Percentiles rank a stretch among this genome's conserved stretches.
Conservation (phyloP, 441 rosid species). For the Codiaeum variegatum region DNA sequence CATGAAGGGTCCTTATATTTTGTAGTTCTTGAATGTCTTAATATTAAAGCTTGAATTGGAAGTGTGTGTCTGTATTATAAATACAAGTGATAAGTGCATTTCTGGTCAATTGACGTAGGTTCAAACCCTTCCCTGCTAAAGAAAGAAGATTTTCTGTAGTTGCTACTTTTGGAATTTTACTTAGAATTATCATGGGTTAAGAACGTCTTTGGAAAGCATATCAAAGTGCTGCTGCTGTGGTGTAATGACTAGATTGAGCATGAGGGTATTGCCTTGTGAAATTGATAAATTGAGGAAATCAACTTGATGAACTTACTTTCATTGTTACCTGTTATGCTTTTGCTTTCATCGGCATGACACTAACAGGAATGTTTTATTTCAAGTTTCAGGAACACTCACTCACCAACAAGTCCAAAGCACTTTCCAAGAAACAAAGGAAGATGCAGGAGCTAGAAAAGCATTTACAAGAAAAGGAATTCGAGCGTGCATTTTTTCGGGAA, state of each 20-base stretch:
- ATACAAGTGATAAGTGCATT: too few relatives aligned
- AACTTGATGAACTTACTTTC: background rate
- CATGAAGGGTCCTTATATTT: too few relatives aligned
- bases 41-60: background rate
- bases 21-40: background rate
- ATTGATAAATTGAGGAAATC: background rate
- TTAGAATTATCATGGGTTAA: background rate
- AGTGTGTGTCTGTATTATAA: too few relatives aligned
- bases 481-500: constrained; percentile 72
- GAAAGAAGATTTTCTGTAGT: background rate
- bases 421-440: constrained; percentile 66
- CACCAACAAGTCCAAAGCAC: constrained; percentile 42
- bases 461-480: constrained; percentile 67
- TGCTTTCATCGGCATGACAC: constrained; percentile 1
- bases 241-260: background rate
- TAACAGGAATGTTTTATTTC: background rate
- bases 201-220: too few relatives aligned
- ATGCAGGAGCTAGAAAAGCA: constrained; percentile 58
- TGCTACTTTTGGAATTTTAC: background rate
- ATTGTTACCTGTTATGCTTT: background rate
- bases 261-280: background rate
- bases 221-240: too few relatives aligned
- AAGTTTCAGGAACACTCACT: constrained; percentile 42
- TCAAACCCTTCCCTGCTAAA: too few relatives aligned
- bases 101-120: too few relatives aligned